Percentiles rank a stretch among this genome's conserved stretches.
Evolutionary conservation across 1,284 basidiomycete genomes (phyloP).

Genomic region (Testicularia cyperi): DNA sequence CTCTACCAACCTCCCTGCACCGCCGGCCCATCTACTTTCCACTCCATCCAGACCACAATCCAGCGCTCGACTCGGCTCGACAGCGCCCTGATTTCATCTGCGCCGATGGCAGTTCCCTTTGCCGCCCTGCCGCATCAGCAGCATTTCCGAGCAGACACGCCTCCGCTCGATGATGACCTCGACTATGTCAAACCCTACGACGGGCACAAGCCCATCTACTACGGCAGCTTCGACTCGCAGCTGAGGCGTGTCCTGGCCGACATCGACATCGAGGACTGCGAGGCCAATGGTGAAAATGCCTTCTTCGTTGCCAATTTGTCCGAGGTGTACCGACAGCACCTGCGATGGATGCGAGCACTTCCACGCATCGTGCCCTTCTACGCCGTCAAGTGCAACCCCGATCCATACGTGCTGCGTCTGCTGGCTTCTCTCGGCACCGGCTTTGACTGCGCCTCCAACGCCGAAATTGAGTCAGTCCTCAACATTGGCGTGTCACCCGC

Average conservation of each 20-base stretch:
- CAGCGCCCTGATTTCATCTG: constrained; percentile 5
- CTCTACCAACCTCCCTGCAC: no score
- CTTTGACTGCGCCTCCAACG: constrained; percentile 98
- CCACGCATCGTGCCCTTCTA: constrained; percentile 81
- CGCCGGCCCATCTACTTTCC: no score
- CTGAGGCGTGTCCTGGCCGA: constrained; percentile 40
- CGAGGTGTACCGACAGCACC: constrained; percentile 81
- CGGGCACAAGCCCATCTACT: constrained; percentile 44
- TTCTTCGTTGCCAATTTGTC: constrained; percentile 95
- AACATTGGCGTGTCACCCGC: constrained; percentile 66
- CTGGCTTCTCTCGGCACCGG: constrained; percentile 85
- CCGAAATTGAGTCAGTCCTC: constrained; percentile 84
- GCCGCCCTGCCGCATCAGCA: constrained; percentile 33
- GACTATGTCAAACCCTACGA: constrained; percentile 34
- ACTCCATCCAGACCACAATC: no score
- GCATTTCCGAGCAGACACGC: constrained; percentile 31
- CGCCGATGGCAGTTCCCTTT: constrained; percentile 35
- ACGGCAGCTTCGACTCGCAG: constrained; percentile 46
- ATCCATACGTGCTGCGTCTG: constrained; percentile 86
- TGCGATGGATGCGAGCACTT: constrained; percentile 78
- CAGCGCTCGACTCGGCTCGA: constrained; percentile 20
- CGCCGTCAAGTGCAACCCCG: constrained; percentile 94
- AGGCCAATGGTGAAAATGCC: constrained; percentile 79
- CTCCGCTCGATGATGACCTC: constrained; percentile 37
- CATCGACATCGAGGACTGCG: constrained; percentile 62